Percentiles rank a stretch among this genome's conserved stretches.
Conservation (phyloP, 306 rosid genomes). For the Sphenostylis stenocarpa region DNA sequence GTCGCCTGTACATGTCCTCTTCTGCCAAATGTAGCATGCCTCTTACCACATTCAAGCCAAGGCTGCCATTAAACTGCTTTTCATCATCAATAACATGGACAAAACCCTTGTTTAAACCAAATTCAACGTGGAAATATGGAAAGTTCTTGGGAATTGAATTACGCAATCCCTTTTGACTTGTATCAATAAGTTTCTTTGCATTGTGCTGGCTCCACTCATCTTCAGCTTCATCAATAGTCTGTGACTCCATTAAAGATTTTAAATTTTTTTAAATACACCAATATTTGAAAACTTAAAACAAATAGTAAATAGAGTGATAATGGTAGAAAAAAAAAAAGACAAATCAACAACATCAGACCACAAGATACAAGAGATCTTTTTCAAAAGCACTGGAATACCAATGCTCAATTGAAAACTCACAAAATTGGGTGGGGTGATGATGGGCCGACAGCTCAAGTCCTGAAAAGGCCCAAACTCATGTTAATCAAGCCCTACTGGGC, state of each 20-base stretch:
- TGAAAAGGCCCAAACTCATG: too few species aligned
- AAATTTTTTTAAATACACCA: neutral
- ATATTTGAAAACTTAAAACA: neutral
- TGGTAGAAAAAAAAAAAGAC: neutral
- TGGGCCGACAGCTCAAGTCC: too few species aligned
- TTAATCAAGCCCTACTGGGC: too few species aligned
- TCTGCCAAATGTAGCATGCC: conserved; percentile 75
- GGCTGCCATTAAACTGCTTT: conserved; percentile 56
- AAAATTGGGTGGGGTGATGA: neutral
- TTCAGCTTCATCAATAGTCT: conserved; percentile 96
- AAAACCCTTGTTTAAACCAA: conserved; percentile 76
- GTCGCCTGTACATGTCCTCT: conserved; percentile 84
- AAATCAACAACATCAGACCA: neutral
- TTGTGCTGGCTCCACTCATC: conserved; percentile 95
- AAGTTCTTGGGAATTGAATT: conserved; percentile 77
- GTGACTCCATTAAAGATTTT: conserved; percentile 19
- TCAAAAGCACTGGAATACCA: conserved; percentile 1
- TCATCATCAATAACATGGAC: conserved; percentile 92
- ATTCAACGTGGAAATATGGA: conserved; percentile 86
- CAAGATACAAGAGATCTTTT: neutral
- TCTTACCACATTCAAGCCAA: conserved; percentile 80
- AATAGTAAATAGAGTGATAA: neutral
- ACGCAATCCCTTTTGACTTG: conserved; percentile 75
- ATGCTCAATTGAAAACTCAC: neutral
- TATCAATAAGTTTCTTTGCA: conserved; percentile 81